phyloP scores from a whole-genome alignment of 805 yeast species.

The Lipomyces japonicus region DNA sequence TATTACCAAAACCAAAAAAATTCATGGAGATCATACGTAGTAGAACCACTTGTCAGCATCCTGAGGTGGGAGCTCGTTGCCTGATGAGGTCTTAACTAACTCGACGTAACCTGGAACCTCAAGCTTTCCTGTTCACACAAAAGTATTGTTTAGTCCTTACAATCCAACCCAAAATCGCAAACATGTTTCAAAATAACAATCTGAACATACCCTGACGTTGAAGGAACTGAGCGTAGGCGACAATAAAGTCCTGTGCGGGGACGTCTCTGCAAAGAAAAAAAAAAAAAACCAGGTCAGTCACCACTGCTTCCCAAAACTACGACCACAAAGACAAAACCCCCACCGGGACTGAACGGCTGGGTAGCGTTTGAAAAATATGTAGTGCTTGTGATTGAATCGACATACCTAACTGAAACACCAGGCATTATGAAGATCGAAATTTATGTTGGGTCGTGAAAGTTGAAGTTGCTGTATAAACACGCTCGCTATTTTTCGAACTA shows the following conservation, averaged over 20 bases:
- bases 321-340: no score
- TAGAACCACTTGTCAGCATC: conserved; percentile 99
- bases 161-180: neutral
- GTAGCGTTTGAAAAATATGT: no score
- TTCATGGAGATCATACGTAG: conserved; percentile 35
- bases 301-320: neutral
- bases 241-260: conserved; percentile 99
- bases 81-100: conserved; percentile 97
- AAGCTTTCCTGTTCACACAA: conserved; percentile 54
- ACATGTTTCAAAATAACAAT: neutral
- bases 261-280: conserved; percentile 75
- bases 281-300: neutral
- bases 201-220: conserved; percentile 83
- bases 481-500: no score
- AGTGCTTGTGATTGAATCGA: neutral
- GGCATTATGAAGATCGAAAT: conserved; percentile 69
- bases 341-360: no score
- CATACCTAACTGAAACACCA: conserved; percentile 98
- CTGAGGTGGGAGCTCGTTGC: conserved; percentile 99
- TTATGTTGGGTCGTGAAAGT: no score
- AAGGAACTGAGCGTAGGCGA: conserved; percentile 99
- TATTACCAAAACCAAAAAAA: neutral
- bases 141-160: neutral
- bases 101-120: conserved; percentile 99
- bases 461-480: no score